These are phyloP conservation scores for Pseudogymnoascus sp. DNA, from an alignment of 2,329 filamentous ascomycete species.

Conservation along the genomic window DNA sequence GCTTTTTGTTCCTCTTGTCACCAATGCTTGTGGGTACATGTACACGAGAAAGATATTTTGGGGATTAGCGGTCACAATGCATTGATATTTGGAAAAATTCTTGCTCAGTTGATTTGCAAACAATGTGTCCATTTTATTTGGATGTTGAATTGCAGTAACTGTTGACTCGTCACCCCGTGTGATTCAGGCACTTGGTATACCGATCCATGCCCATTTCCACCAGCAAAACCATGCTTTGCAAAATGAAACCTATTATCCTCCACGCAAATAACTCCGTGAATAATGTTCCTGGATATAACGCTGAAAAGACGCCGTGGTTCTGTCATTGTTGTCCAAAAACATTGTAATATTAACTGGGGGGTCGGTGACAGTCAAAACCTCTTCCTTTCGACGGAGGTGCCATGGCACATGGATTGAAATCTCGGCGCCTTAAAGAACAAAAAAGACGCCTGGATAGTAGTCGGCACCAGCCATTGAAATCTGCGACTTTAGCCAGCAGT, in stretches of 20 bases:
- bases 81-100: not conserved
- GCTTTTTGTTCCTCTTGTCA: not conserved
- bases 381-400: not conserved
- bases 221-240: not conserved
- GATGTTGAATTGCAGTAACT: not conserved
- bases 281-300: not conserved
- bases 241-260: not conserved
- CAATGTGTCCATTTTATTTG: not conserved
- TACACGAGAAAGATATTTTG: not conserved
- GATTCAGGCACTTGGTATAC: no score
- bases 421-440: no score
- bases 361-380: not conserved
- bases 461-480: no score
- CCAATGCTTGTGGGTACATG: slow-evolving; percentile 7
- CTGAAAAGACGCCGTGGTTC: not conserved
- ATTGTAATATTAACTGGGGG: not conserved
- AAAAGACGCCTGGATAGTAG: not conserved
- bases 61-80: slow-evolving; percentile 1
- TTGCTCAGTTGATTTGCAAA: not conserved
- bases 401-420: no score
- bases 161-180: not conserved
- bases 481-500: no score
- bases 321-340: not conserved
- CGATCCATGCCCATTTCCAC: not conserved
- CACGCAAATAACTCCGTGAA: not conserved